phyloP scores from a whole-genome alignment of 768 basidiomycete genomes.

The Kwoniella europaea region DNA sequence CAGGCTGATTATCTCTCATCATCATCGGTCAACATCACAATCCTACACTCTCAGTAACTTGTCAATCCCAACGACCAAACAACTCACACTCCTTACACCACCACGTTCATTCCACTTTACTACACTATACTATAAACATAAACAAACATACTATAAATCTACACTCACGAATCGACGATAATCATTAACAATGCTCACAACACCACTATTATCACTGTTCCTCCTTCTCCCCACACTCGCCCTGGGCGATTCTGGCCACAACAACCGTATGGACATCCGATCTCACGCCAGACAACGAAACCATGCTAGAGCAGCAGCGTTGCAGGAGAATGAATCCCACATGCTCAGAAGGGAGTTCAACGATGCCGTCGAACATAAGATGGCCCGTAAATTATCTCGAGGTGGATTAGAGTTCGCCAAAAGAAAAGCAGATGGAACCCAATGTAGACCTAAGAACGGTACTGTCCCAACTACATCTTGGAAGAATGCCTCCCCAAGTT shows the following conservation, averaged over 20 bases:
- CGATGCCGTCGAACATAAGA: conserved; percentile 26
- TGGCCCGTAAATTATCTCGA: conserved; percentile 12
- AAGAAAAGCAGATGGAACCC: conserved; percentile 22
- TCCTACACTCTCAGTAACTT: conserved; percentile 6
- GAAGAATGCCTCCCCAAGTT: not conserved
- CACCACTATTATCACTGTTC: conserved; percentile 18
- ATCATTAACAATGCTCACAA: conserved; percentile 17
- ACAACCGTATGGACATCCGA: conserved; percentile 17
- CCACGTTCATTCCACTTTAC: conserved; percentile 10
- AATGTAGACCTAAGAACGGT: conserved; percentile 17
- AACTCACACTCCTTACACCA: conserved; percentile 22
- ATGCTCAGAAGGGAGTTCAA: conserved; percentile 11
- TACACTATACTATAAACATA: not conserved
- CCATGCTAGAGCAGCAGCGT: conserved; percentile 15
- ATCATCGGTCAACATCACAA: conserved; percentile 16
- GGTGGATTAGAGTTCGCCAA: conserved; percentile 12
- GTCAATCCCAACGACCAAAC: not conserved
- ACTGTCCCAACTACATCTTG: conserved; percentile 5
- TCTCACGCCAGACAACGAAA: conserved; percentile 24
- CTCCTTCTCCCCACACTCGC: conserved; percentile 20
- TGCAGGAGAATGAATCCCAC: conserved; percentile 3
- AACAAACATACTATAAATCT: not conserved
- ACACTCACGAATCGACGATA: not conserved
- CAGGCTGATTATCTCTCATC: conserved; percentile 9
- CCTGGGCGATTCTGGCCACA: conserved; percentile 11